A percentile compares a stretch with the other conserved stretches of the same genome.
Conservation (phyloP, 257 asterid species). For the Linaria vulgaris region DNA sequence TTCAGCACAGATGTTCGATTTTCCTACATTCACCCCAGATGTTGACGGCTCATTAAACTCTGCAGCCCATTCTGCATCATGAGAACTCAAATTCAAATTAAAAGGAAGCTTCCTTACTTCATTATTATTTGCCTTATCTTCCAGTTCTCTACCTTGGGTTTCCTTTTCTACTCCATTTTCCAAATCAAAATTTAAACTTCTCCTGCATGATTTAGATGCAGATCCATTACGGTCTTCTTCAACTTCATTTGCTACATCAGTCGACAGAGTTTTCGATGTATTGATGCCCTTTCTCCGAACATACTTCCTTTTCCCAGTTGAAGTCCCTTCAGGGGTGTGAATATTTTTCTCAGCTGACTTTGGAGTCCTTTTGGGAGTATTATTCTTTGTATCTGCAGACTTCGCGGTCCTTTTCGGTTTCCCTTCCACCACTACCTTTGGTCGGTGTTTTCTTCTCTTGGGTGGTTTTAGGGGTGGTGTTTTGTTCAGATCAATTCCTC, state of each 20-base stretch:
- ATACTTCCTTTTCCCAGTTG: slow-evolving; percentile 62
- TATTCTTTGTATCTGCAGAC: slow-evolving; percentile 35
- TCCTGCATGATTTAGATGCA: slow-evolving; percentile 53
- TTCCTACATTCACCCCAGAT: slow-evolving; percentile 30
- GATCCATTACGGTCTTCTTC: slow-evolving; percentile 34
- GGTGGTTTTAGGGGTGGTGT: slow-evolving; percentile 69
- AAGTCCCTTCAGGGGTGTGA: slow-evolving; percentile 35
- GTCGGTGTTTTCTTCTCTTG: slow-evolving; percentile 80
- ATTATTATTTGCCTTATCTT: slow-evolving; percentile 30
- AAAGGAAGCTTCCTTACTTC: slow-evolving; percentile 34
- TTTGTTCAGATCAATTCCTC: slow-evolving; percentile 63
- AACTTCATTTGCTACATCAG: slow-evolving; percentile 33
- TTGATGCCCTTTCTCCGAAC: slow-evolving; percentile 43
- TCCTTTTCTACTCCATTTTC: slow-evolving; percentile 38
- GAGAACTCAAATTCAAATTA: slow-evolving; percentile 41
- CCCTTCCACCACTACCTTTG: slow-evolving; percentile 82
- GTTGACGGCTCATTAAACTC: slow-evolving; percentile 31
- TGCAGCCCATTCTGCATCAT: slow-evolving; percentile 33
- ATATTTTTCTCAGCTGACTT: slow-evolving; percentile 39
- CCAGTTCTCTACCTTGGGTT: slow-evolving; percentile 30
- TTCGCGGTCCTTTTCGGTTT: slow-evolving; percentile 63
- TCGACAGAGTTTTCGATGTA: slow-evolving; percentile 35
- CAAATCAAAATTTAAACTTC: slow-evolving; percentile 55
- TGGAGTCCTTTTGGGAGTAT: slow-evolving; percentile 45
- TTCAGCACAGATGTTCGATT: slow-evolving; percentile 22